Evolutionary conservation across 768 basidiomycete genomes (phyloP), one percentile per base, ranked within the genome.

Genomic region (Leucocoprinus leucothites): DNA sequence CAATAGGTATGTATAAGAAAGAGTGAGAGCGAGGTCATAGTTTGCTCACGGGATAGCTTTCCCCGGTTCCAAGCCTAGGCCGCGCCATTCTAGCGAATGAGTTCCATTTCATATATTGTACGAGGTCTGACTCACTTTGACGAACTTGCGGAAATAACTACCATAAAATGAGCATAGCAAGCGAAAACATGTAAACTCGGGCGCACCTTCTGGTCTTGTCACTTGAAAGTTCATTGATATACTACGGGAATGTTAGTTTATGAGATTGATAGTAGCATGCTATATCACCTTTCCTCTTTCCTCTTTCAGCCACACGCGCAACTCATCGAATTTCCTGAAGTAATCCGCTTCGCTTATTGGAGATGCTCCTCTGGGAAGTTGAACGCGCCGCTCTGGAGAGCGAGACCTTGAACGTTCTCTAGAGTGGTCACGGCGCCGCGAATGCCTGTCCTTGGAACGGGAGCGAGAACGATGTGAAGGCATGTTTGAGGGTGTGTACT

Each of bases 141-240:
- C 85, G 64, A 98, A 97, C 71, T 94, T 96, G 63, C 87, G 85
- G 67, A 98, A 98, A 67, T 95, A 94, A 64, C 90, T 91, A 56
- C 22, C 53, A 57, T 65, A 61, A 48, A 63, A 66, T 75, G 57
- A 73, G 69, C 36, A 13, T 9, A 61, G 61, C 62, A 59, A 57
- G 62, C 57, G 48, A 58, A 50, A 57, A 36, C 60, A 57, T 51
- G 56, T 51, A 41, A 24, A 50, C 56, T 42, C 18, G 43, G 18
- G 61, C 81, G 66, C 65, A 88, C 83, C 83, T 88, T 61, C 89
- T 80, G 2, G 94, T 86, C 65, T 79, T 86, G 26, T 94, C 91
- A 24, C 91, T 84, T 16, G 86, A 85, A 53, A 97, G 75, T 57
- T 93, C 87, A 62, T 93, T 89, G 63, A 96, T 87, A 65, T 94